phyloP scores from a whole-genome alignment of 805 yeast species.

The Metschnikowia picachoensis region DNA sequence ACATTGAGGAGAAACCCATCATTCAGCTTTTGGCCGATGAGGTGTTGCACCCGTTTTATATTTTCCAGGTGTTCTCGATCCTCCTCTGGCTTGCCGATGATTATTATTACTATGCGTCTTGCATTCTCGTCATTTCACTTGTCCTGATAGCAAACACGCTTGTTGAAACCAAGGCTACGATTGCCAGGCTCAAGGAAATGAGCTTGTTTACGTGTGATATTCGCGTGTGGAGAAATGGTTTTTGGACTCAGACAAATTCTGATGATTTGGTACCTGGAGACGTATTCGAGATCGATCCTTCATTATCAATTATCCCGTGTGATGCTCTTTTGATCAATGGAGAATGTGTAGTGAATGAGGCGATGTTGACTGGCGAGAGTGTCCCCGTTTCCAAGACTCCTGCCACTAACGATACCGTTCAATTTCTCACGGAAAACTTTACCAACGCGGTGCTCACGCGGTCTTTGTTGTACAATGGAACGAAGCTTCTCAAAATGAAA shows the following conservation, averaged over 20 bases:
- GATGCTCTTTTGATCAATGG: slow-evolving; percentile 86
- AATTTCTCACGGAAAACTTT: slow-evolving; percentile 54
- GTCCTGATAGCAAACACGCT: slow-evolving; percentile 77
- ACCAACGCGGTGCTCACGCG: slow-evolving; percentile 65
- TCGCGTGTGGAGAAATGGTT: slow-evolving; percentile 87
- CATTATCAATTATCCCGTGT: slow-evolving; percentile 71
- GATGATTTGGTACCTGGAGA: slow-evolving; percentile 93
- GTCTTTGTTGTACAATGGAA: slow-evolving; percentile 82
- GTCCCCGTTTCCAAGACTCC: slow-evolving; percentile 88
- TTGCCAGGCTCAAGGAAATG: slow-evolving; percentile 66
- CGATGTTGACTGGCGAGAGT: slow-evolving; percentile 97
- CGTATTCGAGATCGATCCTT: slow-evolving; percentile 87
- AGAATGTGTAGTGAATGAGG: slow-evolving; percentile 94
- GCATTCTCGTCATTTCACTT: slow-evolving; percentile 84
- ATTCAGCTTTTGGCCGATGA: slow-evolving; percentile 72
- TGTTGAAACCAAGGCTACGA: slow-evolving; percentile 77
- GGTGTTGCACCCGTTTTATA: slow-evolving; percentile 90
- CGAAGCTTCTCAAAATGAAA: slow-evolving; percentile 80
- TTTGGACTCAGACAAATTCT: slow-evolving; percentile 80
- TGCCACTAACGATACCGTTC: slow-evolving; percentile 59
- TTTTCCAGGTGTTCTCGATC: slow-evolving; percentile 91
- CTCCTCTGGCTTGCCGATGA: slow-evolving; percentile 89
- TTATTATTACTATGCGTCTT: slow-evolving; percentile 89
- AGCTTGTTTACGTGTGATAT: slow-evolving; percentile 76
- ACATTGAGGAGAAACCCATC: slow-evolving; percentile 69